phyloP scores from a whole-genome alignment of 106 monocot genomes.

The Phalaenopsis aphrodite region DNA sequence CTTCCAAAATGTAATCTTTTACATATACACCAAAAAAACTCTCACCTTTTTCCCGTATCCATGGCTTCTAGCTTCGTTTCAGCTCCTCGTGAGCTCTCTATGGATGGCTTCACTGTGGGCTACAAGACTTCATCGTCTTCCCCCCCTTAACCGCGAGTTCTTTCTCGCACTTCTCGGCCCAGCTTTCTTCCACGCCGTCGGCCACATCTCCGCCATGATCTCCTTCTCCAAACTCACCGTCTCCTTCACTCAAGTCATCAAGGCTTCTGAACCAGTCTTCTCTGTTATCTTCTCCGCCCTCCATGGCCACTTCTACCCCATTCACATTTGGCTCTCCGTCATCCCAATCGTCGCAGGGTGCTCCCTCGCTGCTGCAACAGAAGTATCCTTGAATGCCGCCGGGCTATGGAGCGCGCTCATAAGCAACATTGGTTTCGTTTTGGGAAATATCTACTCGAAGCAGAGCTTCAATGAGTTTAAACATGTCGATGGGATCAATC shows the following conservation, averaged over 20 bases:
- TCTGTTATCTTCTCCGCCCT: constrained; percentile 46
- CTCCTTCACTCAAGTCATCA: constrained; percentile 67
- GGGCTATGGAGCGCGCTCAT: constrained; percentile 52
- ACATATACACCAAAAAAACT: constrained; percentile 68
- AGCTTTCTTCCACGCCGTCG: constrained; percentile 54
- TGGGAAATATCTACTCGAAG: constrained; percentile 62
- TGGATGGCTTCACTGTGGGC: constrained; percentile 49
- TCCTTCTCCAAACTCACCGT: constrained; percentile 58
- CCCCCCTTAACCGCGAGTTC: constrained; percentile 23
- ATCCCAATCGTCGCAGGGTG: constrained; percentile 36
- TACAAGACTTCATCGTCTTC: constrained; percentile 30
- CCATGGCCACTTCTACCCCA: constrained; percentile 35
- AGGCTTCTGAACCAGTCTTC: constrained; percentile 55
- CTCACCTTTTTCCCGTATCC: constrained; percentile 61
- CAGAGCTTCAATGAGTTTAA: constrained; percentile 34
- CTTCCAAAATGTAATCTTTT: constrained; percentile 51
- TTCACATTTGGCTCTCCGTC: constrained; percentile 30
- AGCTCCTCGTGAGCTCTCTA: constrained; percentile 48
- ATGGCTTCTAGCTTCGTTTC: constrained; percentile 63
- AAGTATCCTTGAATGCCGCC: constrained; percentile 29
- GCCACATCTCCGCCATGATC: constrained; percentile 54
- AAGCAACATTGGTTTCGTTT: constrained; percentile 54
- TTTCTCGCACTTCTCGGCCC: constrained; percentile 43
- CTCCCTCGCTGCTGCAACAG: constrained; percentile 34
- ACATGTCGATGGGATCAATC: constrained; percentile 45